phyloP scores from a whole-genome alignment of 345 rosid species.

The Luvunga scandens region DNA sequence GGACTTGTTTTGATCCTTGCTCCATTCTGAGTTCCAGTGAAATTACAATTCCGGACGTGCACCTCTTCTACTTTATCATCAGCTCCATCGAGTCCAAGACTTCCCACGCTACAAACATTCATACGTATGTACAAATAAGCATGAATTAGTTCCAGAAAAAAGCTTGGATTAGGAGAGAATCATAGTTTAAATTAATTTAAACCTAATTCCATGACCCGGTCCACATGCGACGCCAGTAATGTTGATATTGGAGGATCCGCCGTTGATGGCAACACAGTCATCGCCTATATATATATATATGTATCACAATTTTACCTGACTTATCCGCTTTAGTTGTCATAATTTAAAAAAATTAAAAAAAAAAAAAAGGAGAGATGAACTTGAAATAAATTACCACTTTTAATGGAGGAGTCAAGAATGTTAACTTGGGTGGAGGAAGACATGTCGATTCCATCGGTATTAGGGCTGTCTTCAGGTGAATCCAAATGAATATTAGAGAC shows the following conservation, averaged over 20 bases:
- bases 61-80: slow-evolving; percentile 35
- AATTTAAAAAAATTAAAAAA: not conserved
- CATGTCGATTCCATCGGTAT: slow-evolving; percentile 54
- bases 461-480: slow-evolving; percentile 43
- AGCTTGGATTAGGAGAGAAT: not conserved
- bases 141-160: not conserved
- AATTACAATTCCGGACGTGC: slow-evolving; percentile 35
- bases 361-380: not conserved
- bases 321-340: not conserved
- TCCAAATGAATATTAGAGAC: slow-evolving; percentile 28
- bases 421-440: slow-evolving; percentile 11
- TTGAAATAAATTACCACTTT: slow-evolving; percentile 29
- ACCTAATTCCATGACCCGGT: slow-evolving; percentile 34
- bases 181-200: not conserved
- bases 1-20: slow-evolving; percentile 61
- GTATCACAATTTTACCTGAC: not conserved
- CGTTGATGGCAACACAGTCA: slow-evolving; percentile 50
- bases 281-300: slow-evolving; percentile 36
- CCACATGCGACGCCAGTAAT: slow-evolving; percentile 46
- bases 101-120: slow-evolving; percentile 42
- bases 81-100: slow-evolving; percentile 39
- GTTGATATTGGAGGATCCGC: slow-evolving; percentile 19
- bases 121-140: not conserved
- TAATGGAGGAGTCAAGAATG: slow-evolving; percentile 21
- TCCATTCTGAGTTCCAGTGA: slow-evolving; percentile 35